phyloP scores from a whole-genome alignment of 1,284 basidiomycete species.

The Trichosporon asahii region DNA sequence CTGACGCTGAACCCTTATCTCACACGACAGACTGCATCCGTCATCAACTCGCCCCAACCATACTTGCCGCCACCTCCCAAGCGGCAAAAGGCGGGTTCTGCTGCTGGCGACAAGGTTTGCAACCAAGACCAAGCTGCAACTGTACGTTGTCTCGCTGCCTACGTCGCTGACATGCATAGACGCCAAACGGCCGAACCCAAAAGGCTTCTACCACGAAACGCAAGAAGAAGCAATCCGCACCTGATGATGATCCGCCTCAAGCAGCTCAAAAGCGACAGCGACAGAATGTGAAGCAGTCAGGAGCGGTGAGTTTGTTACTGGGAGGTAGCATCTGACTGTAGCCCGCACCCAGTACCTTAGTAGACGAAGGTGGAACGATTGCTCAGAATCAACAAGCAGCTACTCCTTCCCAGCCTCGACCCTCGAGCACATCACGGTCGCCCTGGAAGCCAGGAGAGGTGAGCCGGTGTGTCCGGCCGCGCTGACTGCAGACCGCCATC shows the following conservation, averaged over 20 bases:
- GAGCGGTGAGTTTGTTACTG: background rate
- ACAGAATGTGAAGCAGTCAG: background rate
- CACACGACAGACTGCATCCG: background rate
- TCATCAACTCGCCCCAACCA: background rate
- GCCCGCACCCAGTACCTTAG: background rate
- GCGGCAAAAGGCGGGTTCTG: background rate
- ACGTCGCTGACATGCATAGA: background rate
- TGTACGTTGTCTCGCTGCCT: background rate
- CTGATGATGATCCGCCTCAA: background rate
- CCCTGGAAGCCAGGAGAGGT: background rate
- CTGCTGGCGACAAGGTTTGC: background rate
- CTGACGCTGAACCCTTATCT: background rate
- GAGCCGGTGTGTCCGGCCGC: background rate
- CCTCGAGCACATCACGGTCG: background rate
- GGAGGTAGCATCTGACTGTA: background rate
- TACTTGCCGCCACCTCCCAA: background rate
- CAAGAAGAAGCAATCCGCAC: background rate
- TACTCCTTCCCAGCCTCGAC: background rate
- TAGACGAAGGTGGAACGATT: background rate
- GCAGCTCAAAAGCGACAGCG: background rate
- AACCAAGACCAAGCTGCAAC: background rate
- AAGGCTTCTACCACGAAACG: background rate
- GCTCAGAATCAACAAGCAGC: background rate
- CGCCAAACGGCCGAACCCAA: background rate
- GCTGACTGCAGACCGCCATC: conserved; percentile 1